phyloP scores from a whole-genome alignment of 2,329 filamentous ascomycete genomes.

The Colletotrichum tabaci region DNA sequence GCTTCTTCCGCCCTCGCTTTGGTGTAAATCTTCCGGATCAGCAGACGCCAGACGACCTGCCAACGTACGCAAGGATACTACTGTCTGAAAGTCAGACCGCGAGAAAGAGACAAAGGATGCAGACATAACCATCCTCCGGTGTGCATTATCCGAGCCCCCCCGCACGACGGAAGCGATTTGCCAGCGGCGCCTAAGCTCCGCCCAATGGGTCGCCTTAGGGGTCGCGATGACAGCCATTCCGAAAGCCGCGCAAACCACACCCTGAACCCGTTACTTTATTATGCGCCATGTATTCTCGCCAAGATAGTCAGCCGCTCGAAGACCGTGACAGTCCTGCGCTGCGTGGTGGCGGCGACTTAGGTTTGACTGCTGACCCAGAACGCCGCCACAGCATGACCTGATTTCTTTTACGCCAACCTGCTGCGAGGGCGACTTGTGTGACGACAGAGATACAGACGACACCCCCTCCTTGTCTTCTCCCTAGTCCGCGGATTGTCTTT shows the following conservation, averaged over 20 bases:
- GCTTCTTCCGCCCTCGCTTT: not conserved
- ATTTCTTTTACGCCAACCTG: not conserved
- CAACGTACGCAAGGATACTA: not conserved
- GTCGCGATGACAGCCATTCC: not conserved
- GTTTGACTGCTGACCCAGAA: not conserved
- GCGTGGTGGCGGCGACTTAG: not conserved
- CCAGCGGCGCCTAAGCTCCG: conserved; percentile 5
- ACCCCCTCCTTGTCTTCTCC: not conserved
- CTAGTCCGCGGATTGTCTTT: not conserved
- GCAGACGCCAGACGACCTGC: not conserved
- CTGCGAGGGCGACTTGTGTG: not conserved
- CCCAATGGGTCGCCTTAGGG: not conserved
- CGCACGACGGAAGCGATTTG: not conserved
- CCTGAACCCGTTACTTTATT: conserved; percentile 7
- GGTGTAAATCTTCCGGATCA: not conserved
- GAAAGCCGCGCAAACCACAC: not conserved
- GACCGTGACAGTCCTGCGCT: conserved; percentile 4
- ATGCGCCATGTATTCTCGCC: not conserved
- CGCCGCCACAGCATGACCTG: not conserved
- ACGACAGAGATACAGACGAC: not conserved
- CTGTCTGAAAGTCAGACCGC: not conserved
- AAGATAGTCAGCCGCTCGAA: conserved; percentile 2
- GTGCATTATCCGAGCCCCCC: not conserved
- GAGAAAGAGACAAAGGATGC: not conserved
- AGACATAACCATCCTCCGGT: not conserved